phyloP scores from a whole-genome alignment of 441 rosid genomes.

The Gossypium davidsonii region DNA sequence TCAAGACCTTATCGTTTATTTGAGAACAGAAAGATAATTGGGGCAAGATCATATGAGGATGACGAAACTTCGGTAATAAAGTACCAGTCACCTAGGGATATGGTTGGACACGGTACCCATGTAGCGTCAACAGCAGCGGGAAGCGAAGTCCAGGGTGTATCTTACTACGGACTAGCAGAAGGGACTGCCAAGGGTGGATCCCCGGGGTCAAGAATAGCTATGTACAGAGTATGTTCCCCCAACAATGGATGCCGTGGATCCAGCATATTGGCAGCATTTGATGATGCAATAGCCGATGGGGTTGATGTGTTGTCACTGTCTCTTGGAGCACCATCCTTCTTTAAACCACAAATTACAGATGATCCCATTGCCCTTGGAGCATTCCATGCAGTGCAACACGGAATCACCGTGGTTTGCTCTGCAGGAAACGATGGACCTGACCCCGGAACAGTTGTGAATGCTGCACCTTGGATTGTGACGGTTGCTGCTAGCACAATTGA shows the following conservation, averaged over 20 bases:
- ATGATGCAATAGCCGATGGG: conserved; percentile 49
- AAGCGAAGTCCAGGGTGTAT: conserved; percentile 37
- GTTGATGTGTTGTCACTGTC: conserved; percentile 63
- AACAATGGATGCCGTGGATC: conserved; percentile 42
- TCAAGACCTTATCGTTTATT: not conserved
- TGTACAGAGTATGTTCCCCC: conserved; percentile 39
- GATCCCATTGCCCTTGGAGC: conserved; percentile 79
- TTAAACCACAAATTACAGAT: conserved; percentile 20
- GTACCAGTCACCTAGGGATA: conserved; percentile 39
- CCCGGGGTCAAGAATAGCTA: conserved; percentile 43
- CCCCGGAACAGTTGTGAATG: conserved; percentile 41
- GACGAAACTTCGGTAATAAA: conserved; percentile 9
- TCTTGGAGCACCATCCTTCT: conserved; percentile 36
- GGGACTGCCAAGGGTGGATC: conserved; percentile 61
- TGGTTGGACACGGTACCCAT: conserved; percentile 52
- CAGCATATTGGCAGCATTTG: conserved; percentile 49
- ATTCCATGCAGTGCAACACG: conserved; percentile 65
- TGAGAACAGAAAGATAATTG: conserved; percentile 47
- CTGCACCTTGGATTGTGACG: conserved; percentile 76
- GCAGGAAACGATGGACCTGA: conserved; percentile 73
- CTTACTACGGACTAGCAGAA: conserved; percentile 49
- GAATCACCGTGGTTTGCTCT: conserved; percentile 70
- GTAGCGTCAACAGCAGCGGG: conserved; percentile 56
- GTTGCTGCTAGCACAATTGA: conserved; percentile 82
- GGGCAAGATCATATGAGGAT: conserved; percentile 43